Base-by-base conservation (phyloP, 306 rosid species). In the Amphicarpaea edgeworthii region DNA sequence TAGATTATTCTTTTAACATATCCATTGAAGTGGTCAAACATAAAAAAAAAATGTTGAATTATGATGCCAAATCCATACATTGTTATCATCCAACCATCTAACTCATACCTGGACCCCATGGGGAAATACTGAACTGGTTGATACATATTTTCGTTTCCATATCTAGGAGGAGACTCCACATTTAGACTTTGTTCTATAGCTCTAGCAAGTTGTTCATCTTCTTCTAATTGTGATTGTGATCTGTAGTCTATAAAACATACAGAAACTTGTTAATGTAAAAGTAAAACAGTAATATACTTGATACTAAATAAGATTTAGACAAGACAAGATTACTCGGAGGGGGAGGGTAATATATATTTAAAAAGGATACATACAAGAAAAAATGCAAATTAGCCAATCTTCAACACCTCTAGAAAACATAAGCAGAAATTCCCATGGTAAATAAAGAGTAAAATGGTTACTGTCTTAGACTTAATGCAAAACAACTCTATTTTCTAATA, bases 141-240 rank as follows among this genome's bases (percentile, higher is more conserved):
- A 82, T 88, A 88, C 23, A 78, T 37, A 63, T 83, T 81, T 79
- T 86, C 92, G 82, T 87, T 82, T 77, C 87, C 91, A 81, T 87
- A 74, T 72, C 45, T 86, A 28, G 97, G 91, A 85, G 98, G 95
- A 60, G 97, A 84, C 23, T 83, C 97, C 76, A 83, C 34, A 76
- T 82, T 86, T 41, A 93, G 85, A 82, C 98, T 93, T 85, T 93
- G 89, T 93, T 93, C 97, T 68, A 93, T 24, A 50, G 96, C 98
- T 84, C 88, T 85, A 65, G 98, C 98, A 75, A 93, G 97, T 76
- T 77, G 97, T 75, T 89, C 98, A 75, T 93, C 98, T 66, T 93
- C 98, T 75, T 89, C 88, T 82, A 89, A 76, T 76, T 86, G 98
- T 74, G 85, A 76, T 76, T 86, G 98, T 74, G 85, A 89, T 79